Base-by-base conservation (phyloP, 2,329 filamentous ascomycete genomes). In the Torrubiella hemipterigena region DNA sequence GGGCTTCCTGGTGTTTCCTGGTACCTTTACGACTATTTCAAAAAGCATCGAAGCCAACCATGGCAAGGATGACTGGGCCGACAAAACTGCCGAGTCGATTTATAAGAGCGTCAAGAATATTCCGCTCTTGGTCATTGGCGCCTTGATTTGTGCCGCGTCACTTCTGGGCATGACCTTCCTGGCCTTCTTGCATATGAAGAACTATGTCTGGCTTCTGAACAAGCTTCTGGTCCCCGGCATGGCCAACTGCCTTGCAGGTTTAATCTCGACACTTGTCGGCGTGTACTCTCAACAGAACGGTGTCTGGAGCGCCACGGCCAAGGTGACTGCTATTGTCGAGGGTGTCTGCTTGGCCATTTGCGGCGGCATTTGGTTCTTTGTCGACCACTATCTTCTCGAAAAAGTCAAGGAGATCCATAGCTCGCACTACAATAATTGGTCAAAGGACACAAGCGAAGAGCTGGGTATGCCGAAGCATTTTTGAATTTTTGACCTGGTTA, bases 161-260 rank as follows among this genome's bases (percentile, higher is more conserved):
- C 30, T 42, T 21, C 23, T 41, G 3, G 47, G 63, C 4, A 61
- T 64, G 42, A 30, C 55, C 3, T 55, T 50, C 42, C 48, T 72
- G n/a, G 65, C 55, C 37, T 48, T 54, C 31, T 47, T 51, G 14
- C 63, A 63, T 49, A 47, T 57, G 23, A 42, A 46, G 12, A 71
- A 72, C 39, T 69, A 70, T 34, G 55, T 70, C 13, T 73, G 65
- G 67, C 50, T 71, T 15, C 52, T 68, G 7, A 67, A 69, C 42
- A 54, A 58, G 34, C 49, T 72, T 10, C 67, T 71, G 39, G 36
- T 68, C 37, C 58, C 57, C 1, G 50, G 55, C 1, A 40, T 57
- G 10, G 46, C 68, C 31, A 68, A 69, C 43, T 61, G 59, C 11
- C 39, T 63, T 11, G 66, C 63, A 5, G 68, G 67, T 2, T 39